Evolutionary conservation across 139 green algal species (phyloP).

Genomic region (Chlamydomonas incerta): DNA sequence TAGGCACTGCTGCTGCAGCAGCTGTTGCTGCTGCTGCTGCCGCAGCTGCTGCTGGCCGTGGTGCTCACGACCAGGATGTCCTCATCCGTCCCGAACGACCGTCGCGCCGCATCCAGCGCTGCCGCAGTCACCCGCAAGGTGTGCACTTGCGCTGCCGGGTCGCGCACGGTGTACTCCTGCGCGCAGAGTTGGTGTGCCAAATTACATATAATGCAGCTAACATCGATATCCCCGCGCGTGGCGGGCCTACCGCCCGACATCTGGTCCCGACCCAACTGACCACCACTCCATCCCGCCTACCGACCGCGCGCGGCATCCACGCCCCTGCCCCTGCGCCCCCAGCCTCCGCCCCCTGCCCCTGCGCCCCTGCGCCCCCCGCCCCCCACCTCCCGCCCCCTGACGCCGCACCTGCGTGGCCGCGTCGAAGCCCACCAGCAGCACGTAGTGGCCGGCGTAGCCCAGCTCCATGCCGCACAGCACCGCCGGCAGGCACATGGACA

Average conservation of each 20-base stretch:
- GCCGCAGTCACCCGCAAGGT: conserved; percentile 24
- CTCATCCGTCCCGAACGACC: conserved; percentile 57
- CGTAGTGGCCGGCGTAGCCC: conserved; percentile 53
- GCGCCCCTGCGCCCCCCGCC: background rate
- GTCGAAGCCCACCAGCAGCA: conserved; percentile 57
- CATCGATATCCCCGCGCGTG: too few species aligned
- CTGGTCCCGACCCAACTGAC: too few species aligned
- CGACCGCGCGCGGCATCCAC: too few species aligned
- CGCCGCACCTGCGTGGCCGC: background rate
- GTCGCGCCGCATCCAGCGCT: conserved; percentile 49
- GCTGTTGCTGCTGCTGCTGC: too few species aligned
- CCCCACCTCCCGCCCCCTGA: too few species aligned
- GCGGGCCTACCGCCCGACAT: too few species aligned
- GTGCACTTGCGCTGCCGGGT: conserved; percentile 10
- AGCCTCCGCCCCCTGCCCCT: background rate
- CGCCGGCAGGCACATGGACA: background rate
- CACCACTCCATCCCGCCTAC: too few species aligned
- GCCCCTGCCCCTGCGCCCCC: background rate
- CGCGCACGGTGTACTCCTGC: conserved; percentile 38
- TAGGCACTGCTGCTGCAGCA: too few species aligned
- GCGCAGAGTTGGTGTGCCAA: too few species aligned
- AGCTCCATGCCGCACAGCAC: conserved; percentile 38
- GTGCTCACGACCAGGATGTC: conserved; percentile 38
- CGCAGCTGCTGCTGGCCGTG: too few species aligned
- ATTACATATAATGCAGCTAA: too few species aligned